These are phyloP conservation scores for Pinus tabuliformis DNA, from an alignment of 75 land plant species.

Conservation along the genomic window DNA sequence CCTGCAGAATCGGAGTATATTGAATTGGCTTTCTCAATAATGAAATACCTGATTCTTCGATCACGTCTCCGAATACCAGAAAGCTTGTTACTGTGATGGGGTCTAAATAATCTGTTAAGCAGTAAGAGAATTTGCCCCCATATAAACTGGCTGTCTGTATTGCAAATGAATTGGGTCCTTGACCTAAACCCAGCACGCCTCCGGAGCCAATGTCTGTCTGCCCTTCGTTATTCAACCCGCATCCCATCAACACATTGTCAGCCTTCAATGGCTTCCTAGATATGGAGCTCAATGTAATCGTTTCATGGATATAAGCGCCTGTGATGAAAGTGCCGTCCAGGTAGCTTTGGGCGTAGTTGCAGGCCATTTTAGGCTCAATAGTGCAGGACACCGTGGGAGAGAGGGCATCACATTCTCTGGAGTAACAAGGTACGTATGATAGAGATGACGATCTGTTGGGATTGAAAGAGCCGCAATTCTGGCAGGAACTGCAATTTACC, in stretches of 20 bases:
- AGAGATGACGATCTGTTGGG: constrained; percentile 25
- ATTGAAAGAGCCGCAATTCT: background rate
- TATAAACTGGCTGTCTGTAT: constrained; percentile 7
- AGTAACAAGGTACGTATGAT: constrained; percentile 22
- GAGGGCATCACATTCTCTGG: constrained; percentile 15
- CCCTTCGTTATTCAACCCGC: constrained; percentile 15
- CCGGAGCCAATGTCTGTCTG: constrained; percentile 12
- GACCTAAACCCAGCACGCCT: constrained; percentile 63
- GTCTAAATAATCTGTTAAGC: constrained; percentile 51
- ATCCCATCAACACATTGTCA: constrained; percentile 25
- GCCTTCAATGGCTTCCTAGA: constrained; percentile 6
- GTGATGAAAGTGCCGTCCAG: constrained; percentile 22
- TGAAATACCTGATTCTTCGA: background rate
- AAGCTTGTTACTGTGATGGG: constrained; percentile 33
- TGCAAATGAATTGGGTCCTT: constrained; percentile 41
- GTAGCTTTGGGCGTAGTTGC: constrained; percentile 26
- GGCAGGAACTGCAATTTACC: constrained; percentile 41
- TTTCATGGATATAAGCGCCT: constrained; percentile 40
- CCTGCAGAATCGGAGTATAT: constrained; percentile 11
- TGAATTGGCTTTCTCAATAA: constrained; percentile 1
- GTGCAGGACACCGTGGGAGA: constrained; percentile 11
- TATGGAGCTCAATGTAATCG: constrained; percentile 21
- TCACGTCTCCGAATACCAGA: constrained; percentile 45
- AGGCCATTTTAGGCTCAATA: constrained; percentile 11
- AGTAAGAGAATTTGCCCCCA: constrained; percentile 62